Evolutionary conservation across 2,329 filamentous ascomycete species (phyloP).

Genomic region (Exophiala bonariae): DNA sequence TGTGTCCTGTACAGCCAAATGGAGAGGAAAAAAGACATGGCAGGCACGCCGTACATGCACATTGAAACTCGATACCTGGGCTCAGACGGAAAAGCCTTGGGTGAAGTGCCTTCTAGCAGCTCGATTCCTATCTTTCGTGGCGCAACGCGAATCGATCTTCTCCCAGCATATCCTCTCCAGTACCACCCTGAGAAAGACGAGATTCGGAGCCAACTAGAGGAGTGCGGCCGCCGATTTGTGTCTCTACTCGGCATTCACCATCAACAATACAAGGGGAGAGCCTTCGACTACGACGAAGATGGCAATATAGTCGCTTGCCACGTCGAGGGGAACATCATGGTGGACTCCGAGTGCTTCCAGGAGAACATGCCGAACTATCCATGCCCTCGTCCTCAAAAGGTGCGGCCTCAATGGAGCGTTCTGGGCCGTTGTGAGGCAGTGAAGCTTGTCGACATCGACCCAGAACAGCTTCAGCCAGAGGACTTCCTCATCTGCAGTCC

Average conservation of each 20-base stretch:
- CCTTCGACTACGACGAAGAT: no score
- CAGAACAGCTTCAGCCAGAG: neutral
- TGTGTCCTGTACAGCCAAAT: neutral
- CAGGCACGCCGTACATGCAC: neutral
- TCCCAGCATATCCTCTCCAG: neutral
- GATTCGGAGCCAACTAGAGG: neutral
- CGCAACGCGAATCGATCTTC: neutral
- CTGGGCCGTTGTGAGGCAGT: no score
- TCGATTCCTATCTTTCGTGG: neutral
- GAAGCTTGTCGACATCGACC: slow-evolving; percentile 9
- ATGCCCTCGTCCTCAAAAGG: no score
- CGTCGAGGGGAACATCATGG: no score
- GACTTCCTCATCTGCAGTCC: slow-evolving; percentile 4
- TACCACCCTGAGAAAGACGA: neutral
- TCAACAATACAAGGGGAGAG: no score
- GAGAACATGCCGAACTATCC: no score
- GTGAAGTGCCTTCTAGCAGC: neutral
- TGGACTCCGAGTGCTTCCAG: no score
- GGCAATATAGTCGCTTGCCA: no score
- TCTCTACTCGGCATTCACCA: neutral
- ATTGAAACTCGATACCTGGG: neutral
- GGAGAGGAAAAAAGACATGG: neutral
- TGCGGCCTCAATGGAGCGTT: no score
- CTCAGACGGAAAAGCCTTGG: neutral
- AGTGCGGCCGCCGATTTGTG: neutral